Conservation (phyloP, 2,329 filamentous ascomycete genomes). For the Penicillium frequentans region DNA sequence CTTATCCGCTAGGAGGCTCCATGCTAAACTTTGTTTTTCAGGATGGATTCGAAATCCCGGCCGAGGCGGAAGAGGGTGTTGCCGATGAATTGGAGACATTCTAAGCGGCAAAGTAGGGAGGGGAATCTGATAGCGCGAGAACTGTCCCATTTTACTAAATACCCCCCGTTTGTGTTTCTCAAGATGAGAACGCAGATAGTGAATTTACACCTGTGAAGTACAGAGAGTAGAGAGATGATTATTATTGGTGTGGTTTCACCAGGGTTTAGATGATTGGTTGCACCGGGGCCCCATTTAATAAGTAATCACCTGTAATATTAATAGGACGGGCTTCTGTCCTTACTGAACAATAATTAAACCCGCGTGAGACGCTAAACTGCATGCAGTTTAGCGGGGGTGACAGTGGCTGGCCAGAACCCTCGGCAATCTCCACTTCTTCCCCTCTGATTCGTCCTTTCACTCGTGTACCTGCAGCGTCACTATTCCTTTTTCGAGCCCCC, state of each 20-base stretch:
- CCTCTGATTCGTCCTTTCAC: slow-evolving; percentile 6
- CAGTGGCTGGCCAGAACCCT: slow-evolving; percentile 14
- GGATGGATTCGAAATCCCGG: slow-evolving; percentile 76
- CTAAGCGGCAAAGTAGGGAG: slow-evolving; percentile 18
- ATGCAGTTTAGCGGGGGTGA: slow-evolving; percentile 3
- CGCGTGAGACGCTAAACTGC: slow-evolving; percentile 11
- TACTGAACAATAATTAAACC: slow-evolving; percentile 22
- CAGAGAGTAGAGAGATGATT: neutral
- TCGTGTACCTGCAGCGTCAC: slow-evolving; percentile 18
- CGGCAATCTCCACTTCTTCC: neutral
- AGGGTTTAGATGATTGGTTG: neutral
- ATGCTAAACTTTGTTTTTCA: slow-evolving; percentile 6
- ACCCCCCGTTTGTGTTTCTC: slow-evolving; percentile 15
- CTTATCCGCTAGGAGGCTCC: neutral
- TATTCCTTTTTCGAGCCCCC: slow-evolving; percentile 1
- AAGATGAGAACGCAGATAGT: neutral
- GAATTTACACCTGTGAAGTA: neutral
- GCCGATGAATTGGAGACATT: slow-evolving; percentile 44
- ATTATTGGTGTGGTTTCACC: neutral
- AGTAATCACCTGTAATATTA: neutral
- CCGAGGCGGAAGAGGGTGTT: slow-evolving; percentile 59
- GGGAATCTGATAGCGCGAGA: slow-evolving; percentile 2
- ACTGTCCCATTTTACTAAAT: slow-evolving; percentile 21
- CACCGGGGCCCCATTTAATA: neutral
- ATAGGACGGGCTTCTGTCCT: neutral